Base-by-base conservation (phyloP, 2,329 filamentous ascomycete species). In the Xylariaceae sp. region DNA sequence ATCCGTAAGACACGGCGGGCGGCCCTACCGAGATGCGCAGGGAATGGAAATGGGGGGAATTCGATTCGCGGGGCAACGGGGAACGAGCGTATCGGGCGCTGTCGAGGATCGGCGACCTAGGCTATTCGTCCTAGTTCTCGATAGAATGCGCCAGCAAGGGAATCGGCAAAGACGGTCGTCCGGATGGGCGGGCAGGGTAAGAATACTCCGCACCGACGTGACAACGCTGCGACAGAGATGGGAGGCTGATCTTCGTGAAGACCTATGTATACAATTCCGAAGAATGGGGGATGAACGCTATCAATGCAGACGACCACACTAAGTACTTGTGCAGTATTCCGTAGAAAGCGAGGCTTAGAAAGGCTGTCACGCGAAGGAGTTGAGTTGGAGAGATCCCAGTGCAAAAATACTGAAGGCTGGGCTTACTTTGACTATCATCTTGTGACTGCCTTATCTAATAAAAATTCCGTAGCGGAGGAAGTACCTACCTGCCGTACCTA, bases 401-500 rank as follows among this genome's bases (percentile, higher is more conserved):
- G 59, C 51, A 61, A 53, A 60, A 62, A 58, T 58, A 51, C 58
- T 58, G 56, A 15, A 62, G 55, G 61, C 61, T 63, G 59, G 49
- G 59, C 55, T 50, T 35, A 34, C 41, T 49, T 30, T 47, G n/a
- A n/a, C 13, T 45, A 45, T 45, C 41, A 3, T 45, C 23, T 45
- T 45, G 9, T n/a, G n/a, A 11, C 13, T n/a, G 41, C 41, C 41
- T 45, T 45, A n/a, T n/a, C 13, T 15, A 6, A 45, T 30, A 30
- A 30, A 30, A 30, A 30, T 30, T 30, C 23, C 23, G 23, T 30
- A 30, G 23, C 41, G 41, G 37, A 41, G 37, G 37, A 41, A 10
- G 8, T 30, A 30, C 23, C 23, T 30, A 30, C 23, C 17, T 18
- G 17, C 17, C 17, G 17, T 18, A 18, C 17, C 17, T 18, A 18